phyloP scores from a whole-genome alignment of 805 yeast genomes.

The Yarrowia osloensis region DNA sequence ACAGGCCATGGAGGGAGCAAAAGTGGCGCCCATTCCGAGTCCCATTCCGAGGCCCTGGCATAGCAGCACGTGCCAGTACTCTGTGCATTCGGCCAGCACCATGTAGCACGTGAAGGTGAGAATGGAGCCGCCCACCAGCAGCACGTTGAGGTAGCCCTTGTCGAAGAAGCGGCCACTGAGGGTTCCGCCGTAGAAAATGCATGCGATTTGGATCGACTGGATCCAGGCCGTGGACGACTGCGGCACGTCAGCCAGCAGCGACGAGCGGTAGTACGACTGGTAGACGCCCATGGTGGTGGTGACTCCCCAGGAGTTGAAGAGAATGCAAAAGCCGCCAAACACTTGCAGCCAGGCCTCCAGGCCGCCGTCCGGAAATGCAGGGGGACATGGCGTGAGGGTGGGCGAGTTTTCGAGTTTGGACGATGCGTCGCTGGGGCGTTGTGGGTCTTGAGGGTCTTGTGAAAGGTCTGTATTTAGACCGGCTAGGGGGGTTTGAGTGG shows the following conservation, averaged over 20 bases:
- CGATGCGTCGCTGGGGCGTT: not conserved
- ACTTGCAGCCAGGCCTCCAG: constrained; percentile 54
- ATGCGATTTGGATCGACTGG: constrained; percentile 37
- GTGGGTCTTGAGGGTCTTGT: too few species aligned
- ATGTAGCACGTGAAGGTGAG: constrained; percentile 40
- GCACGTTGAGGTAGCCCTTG: constrained; percentile 37
- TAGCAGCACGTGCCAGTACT: constrained; percentile 54
- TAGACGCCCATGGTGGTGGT: constrained; percentile 59
- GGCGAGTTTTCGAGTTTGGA: not conserved
- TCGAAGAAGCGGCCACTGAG: constrained; percentile 42
- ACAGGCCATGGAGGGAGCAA: constrained; percentile 35
- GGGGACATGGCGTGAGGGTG: not conserved
- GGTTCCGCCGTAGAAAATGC: constrained; percentile 37
- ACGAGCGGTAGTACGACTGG: constrained; percentile 49
- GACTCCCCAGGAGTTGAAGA: constrained; percentile 59
- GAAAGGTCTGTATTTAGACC: not conserved
- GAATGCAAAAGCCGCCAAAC: constrained; percentile 48
- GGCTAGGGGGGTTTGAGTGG: not conserved
- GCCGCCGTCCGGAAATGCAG: constrained; percentile 47
- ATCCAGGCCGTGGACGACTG: constrained; percentile 53
- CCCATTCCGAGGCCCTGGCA: constrained; percentile 56
- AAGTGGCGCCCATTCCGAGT: constrained; percentile 41
- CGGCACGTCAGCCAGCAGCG: constrained; percentile 46
- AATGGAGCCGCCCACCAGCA: constrained; percentile 37
- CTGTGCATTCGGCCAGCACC: constrained; percentile 44